Conservation (phyloP, 2,329 filamentous ascomycete species). For the Chrysoporthe austroafricana region DNA sequence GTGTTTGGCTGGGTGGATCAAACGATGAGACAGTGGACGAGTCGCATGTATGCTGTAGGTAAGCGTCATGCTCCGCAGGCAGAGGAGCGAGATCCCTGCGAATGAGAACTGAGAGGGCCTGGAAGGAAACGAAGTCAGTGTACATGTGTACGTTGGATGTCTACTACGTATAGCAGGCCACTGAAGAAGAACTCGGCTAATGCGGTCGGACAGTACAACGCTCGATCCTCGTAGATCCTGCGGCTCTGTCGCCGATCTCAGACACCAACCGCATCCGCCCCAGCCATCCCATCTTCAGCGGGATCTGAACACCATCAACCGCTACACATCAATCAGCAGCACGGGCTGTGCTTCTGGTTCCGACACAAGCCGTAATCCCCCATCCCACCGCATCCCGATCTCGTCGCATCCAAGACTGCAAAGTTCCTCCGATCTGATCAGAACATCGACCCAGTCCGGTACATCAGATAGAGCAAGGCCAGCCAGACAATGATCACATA, state of each 20-base stretch:
- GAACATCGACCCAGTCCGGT: slow-evolving; percentile 23
- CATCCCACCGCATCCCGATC: neutral
- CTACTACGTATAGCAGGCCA: too few species aligned
- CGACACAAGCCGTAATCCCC: neutral
- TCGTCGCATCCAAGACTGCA: neutral
- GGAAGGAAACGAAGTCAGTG: too few species aligned
- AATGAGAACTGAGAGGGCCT: neutral
- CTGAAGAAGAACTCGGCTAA: neutral
- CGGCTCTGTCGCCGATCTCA: neutral
- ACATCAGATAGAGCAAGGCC: slow-evolving; percentile 23
- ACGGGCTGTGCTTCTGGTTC: neutral
- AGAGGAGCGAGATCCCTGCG: neutral
- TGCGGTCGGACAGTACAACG: neutral
- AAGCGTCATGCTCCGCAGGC: too few species aligned
- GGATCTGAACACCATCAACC: too few species aligned
- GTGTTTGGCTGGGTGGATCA: neutral
- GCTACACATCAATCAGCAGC: neutral
- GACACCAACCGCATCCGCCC: neutral
- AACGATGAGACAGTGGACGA: neutral
- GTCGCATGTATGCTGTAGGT: neutral
- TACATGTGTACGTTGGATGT: too few species aligned
- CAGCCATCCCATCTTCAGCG: neutral
- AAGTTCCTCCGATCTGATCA: neutral
- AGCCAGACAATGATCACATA: slow-evolving; percentile 21
- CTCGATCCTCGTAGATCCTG: neutral